Percentiles rank a stretch among this genome's conserved stretches.
Conservation (phyloP, 129 eudicot genomes). For the Pulicaria dysenterica region DNA sequence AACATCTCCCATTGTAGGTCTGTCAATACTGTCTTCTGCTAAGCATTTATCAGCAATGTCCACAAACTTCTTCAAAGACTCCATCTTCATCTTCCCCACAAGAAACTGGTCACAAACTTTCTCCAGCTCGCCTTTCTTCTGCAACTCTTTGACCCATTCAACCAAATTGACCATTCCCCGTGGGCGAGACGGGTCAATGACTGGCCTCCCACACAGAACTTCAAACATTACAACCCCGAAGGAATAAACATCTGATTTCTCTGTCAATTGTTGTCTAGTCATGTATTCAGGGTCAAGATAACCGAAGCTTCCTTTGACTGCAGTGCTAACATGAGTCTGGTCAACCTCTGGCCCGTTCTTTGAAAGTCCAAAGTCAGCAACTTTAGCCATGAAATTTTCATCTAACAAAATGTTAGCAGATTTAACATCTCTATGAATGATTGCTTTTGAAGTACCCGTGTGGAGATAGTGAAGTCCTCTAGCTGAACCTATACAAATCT, state of each 20-base stretch:
- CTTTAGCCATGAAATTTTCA: conserved; percentile 69
- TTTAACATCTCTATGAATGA: conserved; percentile 77
- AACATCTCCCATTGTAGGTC: conserved; percentile 66
- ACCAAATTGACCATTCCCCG: conserved; percentile 66
- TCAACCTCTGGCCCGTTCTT: conserved; percentile 66
- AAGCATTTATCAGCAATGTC: conserved; percentile 65
- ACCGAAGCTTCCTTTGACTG: conserved; percentile 79
- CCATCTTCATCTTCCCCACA: conserved; percentile 46
- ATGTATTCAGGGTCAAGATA: conserved; percentile 75
- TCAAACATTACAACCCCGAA: conserved; percentile 79
- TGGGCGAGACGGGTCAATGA: conserved; percentile 67
- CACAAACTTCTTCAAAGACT: conserved; percentile 48
- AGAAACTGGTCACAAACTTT: conserved; percentile 51
- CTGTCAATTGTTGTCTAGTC: conserved; percentile 61
- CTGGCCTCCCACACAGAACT: conserved; percentile 64
- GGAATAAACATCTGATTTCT: conserved; percentile 69
- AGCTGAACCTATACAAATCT: conserved; percentile 73
- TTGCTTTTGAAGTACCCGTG: conserved; percentile 58
- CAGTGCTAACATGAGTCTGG: conserved; percentile 69
- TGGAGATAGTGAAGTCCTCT: conserved; percentile 77
- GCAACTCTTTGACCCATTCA: conserved; percentile 54
- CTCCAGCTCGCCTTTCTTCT: conserved; percentile 43
- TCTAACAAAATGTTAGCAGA: conserved; percentile 69
- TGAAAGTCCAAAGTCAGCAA: conserved; percentile 74
- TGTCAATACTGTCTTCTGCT: conserved; percentile 52